These are phyloP conservation scores for Sparassis latifolia DNA, from an alignment of 1,284 basidiomycete species.

Conservation along the genomic window DNA sequence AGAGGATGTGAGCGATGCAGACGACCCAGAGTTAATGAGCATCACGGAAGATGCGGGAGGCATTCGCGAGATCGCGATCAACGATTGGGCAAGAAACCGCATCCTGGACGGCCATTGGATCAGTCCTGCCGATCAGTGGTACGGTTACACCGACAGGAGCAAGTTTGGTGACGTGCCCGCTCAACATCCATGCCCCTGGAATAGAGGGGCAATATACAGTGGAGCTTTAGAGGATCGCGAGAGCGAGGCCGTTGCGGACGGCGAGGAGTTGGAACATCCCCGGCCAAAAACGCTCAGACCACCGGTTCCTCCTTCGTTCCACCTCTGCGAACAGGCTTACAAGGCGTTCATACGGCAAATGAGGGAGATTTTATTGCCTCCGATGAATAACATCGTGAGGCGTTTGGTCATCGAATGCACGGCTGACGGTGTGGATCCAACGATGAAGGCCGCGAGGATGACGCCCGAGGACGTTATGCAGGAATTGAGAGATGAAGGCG, in stretches of 20 bases:
- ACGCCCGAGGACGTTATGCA: constrained; percentile 50
- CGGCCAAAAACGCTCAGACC: constrained; percentile 34
- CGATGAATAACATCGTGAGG: constrained; percentile 62
- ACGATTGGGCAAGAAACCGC: constrained; percentile 65
- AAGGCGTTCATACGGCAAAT: constrained; percentile 50
- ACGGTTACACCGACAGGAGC: constrained; percentile 33
- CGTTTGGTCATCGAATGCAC: constrained; percentile 54
- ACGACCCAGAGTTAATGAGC: constrained; percentile 52
- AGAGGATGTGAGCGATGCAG: constrained; percentile 42
- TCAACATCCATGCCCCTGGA: constrained; percentile 65
- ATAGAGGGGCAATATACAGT: constrained; percentile 23
- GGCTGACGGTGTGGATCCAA: constrained; percentile 34
- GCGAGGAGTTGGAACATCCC: constrained; percentile 40
- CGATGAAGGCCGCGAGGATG: constrained; percentile 47
- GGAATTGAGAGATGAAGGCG: constrained; percentile 47
- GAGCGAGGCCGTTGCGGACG: constrained; percentile 12
- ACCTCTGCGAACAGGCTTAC: constrained; percentile 53
- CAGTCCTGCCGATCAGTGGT: constrained; percentile 64
- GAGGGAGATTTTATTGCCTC: constrained; percentile 48
- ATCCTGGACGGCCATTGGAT: constrained; percentile 72
- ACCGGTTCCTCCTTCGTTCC: constrained; percentile 47
- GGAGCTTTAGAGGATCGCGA: constrained; percentile 24
- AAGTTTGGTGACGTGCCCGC: constrained; percentile 39
- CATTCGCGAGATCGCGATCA: constrained; percentile 57
- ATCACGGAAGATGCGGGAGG: constrained; percentile 53